phyloP scores from a whole-genome alignment of 1,284 basidiomycete species.

The Rhodotorula sp. region DNA sequence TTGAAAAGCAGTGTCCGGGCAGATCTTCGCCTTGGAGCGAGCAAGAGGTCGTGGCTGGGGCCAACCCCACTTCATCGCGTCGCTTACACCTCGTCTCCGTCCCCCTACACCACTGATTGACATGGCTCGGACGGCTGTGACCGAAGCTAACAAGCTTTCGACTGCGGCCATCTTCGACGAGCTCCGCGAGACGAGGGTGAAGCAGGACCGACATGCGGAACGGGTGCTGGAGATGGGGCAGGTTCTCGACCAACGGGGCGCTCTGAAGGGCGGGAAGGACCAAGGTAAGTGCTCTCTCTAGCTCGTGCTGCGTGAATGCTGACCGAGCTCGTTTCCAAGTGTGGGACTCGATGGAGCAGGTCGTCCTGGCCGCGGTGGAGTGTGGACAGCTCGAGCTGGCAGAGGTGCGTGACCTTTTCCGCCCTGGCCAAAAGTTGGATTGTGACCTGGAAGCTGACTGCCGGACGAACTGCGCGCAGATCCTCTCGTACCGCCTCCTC shows the following conservation, averaged over 20 bases:
- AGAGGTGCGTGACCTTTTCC: slow-evolving; percentile 60
- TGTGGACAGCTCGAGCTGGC: slow-evolving; percentile 74
- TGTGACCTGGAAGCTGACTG: not conserved
- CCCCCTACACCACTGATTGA: no score
- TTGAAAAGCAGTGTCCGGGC: no score
- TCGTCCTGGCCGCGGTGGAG: slow-evolving; percentile 82
- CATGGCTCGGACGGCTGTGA: no score
- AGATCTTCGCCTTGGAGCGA: no score
- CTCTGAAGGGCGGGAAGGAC: not conserved
- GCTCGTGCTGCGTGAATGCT: no score
- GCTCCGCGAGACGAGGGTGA: not conserved
- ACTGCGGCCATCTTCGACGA: not conserved
- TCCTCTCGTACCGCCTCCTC: slow-evolving; percentile 65
- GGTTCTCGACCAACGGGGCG: not conserved
- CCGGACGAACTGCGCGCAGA: slow-evolving; percentile 50
- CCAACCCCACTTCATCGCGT: no score
- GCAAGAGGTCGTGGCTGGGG: no score
- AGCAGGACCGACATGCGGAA: not conserved
- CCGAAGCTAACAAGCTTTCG: not conserved
- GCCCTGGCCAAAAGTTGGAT: no score
- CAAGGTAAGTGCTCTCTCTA: not conserved
- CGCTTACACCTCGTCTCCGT: no score
- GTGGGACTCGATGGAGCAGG: slow-evolving; percentile 85
- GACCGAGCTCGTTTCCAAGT: slow-evolving; percentile 34
- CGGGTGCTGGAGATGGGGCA: not conserved